phyloP scores from a whole-genome alignment of 495 filamentous ascomycete genomes.

The Talaromyces wortmannii region DNA sequence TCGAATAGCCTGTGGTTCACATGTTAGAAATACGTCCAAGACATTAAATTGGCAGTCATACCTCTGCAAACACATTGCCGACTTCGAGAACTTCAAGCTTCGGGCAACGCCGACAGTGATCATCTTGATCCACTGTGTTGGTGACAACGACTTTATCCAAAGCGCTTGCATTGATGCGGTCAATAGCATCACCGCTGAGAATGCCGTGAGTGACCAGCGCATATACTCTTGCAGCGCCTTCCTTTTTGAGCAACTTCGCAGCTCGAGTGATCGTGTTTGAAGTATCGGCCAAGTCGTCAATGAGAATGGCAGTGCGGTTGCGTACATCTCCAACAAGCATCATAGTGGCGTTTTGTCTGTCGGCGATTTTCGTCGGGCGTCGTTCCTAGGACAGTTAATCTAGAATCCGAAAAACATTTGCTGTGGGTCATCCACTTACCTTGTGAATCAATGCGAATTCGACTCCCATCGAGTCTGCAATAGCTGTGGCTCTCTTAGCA shows the following conservation, averaged over 20 bases:
- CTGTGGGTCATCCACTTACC: conserved; percentile 43
- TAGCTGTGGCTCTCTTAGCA: conserved; percentile 93
- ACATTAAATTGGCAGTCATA: conserved; percentile 23
- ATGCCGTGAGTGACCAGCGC: conserved; percentile 93
- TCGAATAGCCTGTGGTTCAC: conserved; percentile 67
- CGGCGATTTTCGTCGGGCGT: conserved; percentile 85
- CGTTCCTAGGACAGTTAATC: conserved; percentile 61
- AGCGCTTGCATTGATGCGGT: conserved; percentile 83
- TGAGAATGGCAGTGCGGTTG: conserved; percentile 74
- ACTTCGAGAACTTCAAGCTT: conserved; percentile 94
- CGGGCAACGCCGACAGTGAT: conserved; percentile 63
- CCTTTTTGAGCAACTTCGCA: conserved; percentile 92
- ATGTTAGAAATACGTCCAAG: not conserved
- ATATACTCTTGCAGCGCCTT: conserved; percentile 81
- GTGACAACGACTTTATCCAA: conserved; percentile 91
- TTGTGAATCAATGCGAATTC: conserved; percentile 97
- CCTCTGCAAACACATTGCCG: conserved; percentile 88
- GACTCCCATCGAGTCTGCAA: conserved; percentile 88
- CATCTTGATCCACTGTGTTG: conserved; percentile 87
- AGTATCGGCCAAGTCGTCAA: conserved; percentile 94
- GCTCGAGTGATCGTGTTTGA: conserved; percentile 95
- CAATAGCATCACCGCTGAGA: conserved; percentile 88
- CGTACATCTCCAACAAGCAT: conserved; percentile 92
- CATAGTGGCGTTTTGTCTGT: conserved; percentile 96
- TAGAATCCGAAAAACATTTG: not conserved